Evolutionary conservation across 495 filamentous ascomycete species (phyloP).

Genomic region (Neurospora hispaniola): DNA sequence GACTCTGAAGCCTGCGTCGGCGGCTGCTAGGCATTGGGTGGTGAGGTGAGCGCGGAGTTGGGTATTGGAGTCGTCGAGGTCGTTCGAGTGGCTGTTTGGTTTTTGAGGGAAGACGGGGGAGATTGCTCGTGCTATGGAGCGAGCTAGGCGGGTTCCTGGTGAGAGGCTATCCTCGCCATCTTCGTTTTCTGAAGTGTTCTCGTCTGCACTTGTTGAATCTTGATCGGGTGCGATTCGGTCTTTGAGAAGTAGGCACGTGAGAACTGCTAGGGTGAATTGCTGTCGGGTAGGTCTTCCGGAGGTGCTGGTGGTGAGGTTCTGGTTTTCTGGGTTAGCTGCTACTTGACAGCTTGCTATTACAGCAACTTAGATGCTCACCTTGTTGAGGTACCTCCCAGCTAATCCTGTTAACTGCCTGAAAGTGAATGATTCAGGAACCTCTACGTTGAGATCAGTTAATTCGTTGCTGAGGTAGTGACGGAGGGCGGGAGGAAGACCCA

Average conservation of each 20-base stretch:
- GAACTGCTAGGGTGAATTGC: slow-evolving; percentile 4
- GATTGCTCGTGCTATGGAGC: slow-evolving; percentile 5
- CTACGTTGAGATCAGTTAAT: background rate
- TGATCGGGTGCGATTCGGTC: background rate
- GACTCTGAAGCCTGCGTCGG: slow-evolving; percentile 3
- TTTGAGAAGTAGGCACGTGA: slow-evolving; percentile 4
- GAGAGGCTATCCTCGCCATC: background rate
- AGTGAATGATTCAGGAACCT: slow-evolving; percentile 5
- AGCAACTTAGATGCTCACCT: background rate
- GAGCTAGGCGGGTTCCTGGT: background rate
- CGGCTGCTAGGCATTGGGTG: background rate
- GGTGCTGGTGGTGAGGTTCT: background rate
- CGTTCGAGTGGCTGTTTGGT: background rate
- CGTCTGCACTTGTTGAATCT: background rate
- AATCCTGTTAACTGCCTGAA: background rate
- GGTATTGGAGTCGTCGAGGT: background rate
- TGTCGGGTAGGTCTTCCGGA: background rate
- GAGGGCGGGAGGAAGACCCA: background rate
- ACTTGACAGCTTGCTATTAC: too few relatives aligned
- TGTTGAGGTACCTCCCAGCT: background rate
- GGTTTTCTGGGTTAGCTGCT: background rate
- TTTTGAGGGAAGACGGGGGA: slow-evolving; percentile 3
- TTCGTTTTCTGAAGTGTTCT: background rate
- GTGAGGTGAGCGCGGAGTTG: background rate
- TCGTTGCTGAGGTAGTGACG: background rate